Evolutionary conservation across 352 stramenopile species (phyloP), one percentile per base, ranked within the genome.

Genomic region (Globisporangium parvum): DNA sequence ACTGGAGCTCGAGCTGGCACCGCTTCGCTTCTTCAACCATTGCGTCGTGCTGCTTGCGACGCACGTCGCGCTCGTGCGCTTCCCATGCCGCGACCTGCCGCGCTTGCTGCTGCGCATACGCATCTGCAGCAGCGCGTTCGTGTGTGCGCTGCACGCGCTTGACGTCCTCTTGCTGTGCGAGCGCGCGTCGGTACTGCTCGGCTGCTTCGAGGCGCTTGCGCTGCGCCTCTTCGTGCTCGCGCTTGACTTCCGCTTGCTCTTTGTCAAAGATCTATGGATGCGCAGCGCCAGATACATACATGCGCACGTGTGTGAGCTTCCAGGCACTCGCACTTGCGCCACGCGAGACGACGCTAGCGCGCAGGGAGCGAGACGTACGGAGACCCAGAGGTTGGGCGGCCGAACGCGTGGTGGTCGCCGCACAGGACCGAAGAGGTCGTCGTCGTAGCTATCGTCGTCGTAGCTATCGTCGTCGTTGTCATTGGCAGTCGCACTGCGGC

Each of bases 361-460:
- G 21, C 9, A 14, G 41, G 5, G 3, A 6, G 26, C 41, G 2
- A 6, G 46, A 72, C 68, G 21, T 69, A 81, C 72, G 39, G 70
- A 63, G 35, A 80, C 59, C 77, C 77, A 87, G 17, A 87, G 57
- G 45, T 82, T 85, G 26, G 74, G 57, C 24, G 71, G 71, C n/a
- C 70, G 64, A 35, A 71, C 64, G 40, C 77, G 66, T 17, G 74
- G 77, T 14, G 70, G 74, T 2, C 77, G 70, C 11, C 73, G 72
- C 47, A 80, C 61, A 8, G 68, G 47, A 1, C 77, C 74, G 35
- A 79, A 87, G 49, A 70, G 71, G 47, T 87, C 77, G 59, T 82
- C 71, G 50, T 87, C 77, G 52, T 87, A 85, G 9, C 51, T 63
- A 41, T 82, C 73, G 20, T 80, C 74, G 14, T 44, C 47, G 39